Evolutionary conservation across 306 rosid genomes (phyloP).

Genomic region (Dicorynia guianensis): DNA sequence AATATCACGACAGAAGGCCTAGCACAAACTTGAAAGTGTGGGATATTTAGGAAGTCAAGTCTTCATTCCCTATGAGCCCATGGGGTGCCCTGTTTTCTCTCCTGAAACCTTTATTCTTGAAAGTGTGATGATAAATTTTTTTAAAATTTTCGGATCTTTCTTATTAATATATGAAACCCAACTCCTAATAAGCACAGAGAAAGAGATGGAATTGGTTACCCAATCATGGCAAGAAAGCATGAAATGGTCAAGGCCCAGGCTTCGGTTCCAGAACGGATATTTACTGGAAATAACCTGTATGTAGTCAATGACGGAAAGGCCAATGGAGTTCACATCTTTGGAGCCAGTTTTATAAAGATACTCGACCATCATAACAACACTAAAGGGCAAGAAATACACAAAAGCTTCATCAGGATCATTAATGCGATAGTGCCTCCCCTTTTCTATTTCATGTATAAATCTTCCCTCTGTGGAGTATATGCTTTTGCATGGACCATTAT

Average conservation of each 20-base stretch:
- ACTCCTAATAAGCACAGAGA: neutral
- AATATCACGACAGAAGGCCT: neutral
- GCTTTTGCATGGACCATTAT: constrained; percentile 51
- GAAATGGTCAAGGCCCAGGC: constrained; percentile 63
- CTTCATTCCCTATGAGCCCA: too few species aligned
- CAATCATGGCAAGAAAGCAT: constrained; percentile 76
- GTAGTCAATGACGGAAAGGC: constrained; percentile 49
- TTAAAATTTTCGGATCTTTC: neutral
- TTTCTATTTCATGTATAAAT: constrained; percentile 65
- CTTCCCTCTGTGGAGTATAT: constrained; percentile 65
- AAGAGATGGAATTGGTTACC: constrained; percentile 38
- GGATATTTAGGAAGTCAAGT: neutral
- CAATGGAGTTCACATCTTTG: constrained; percentile 3
- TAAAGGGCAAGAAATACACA: constrained; percentile 60
- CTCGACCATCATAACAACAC: constrained; percentile 56
- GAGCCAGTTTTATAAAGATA: constrained; percentile 41
- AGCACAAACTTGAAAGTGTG: neutral
- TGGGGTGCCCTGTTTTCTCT: too few species aligned
- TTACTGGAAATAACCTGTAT: constrained; percentile 44
- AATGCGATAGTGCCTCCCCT: constrained; percentile 49
- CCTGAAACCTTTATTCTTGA: too few species aligned
- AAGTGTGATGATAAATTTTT: too few species aligned
- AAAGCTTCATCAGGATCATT: constrained; percentile 58
- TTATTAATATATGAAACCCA: neutral
- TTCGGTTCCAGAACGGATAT: constrained; percentile 66